These are phyloP conservation scores for Petrea volubilis DNA, from an alignment of 257 asterid genomes.

Conservation along the genomic window DNA sequence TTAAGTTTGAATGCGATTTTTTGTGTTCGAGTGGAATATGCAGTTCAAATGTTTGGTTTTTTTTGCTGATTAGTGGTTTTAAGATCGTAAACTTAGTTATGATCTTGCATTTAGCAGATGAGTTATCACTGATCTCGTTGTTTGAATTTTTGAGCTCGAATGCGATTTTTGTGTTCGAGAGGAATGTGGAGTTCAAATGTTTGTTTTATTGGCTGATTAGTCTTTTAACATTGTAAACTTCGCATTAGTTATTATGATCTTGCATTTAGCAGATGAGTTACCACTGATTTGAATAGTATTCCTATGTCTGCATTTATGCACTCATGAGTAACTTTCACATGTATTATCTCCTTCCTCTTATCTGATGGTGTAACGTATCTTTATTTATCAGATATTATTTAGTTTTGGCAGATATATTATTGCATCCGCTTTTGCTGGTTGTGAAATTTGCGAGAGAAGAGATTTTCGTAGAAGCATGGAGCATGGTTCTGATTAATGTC, in stretches of 20 bases:
- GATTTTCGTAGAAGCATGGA: background rate
- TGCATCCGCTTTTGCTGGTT: conserved; percentile 11
- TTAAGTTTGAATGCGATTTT: conserved; percentile 6
- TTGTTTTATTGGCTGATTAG: no score
- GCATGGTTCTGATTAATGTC: conserved; percentile 4
- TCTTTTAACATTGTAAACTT: no score
- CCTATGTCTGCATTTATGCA: background rate
- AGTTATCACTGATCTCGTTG: background rate
- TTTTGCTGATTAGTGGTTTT: background rate
- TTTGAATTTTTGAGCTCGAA: no score
- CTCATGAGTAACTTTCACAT: background rate
- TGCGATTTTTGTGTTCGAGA: no score
- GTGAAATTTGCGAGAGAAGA: conserved; percentile 14
- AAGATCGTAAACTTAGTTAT: background rate
- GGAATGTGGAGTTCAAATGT: no score
- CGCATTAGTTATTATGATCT: no score
- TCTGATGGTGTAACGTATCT: background rate
- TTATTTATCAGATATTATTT: conserved; percentile 5
- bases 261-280: background rate
- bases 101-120: background rate
- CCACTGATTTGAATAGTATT: background rate
- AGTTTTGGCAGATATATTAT: conserved; percentile 8
- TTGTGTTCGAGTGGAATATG: conserved; percentile 1
- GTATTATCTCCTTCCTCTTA: background rate
- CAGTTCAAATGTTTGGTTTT: background rate